Conservation (phyloP, 331 rosid genomes). For the Arachis monticola region DNA sequence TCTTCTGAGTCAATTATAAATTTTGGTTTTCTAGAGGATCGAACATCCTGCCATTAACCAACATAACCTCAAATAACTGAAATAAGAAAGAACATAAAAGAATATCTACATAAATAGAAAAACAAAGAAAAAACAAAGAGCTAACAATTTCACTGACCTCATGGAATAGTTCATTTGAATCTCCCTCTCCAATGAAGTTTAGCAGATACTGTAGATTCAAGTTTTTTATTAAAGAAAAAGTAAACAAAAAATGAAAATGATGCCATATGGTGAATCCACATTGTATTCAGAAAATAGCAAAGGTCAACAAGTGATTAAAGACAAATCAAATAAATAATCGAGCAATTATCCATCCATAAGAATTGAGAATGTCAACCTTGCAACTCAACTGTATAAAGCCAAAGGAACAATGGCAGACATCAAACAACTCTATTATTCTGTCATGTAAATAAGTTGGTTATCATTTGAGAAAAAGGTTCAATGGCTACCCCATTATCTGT, state of each 20-base stretch:
- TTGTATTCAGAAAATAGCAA: neutral
- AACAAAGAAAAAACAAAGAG: neutral
- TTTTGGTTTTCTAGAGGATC: conserved; percentile 29
- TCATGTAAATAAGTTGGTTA: neutral
- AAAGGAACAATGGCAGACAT: neutral
- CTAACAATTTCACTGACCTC: conserved; percentile 41
- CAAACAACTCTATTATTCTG: neutral
- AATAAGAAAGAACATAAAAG: conserved; percentile 7
- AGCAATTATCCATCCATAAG: neutral
- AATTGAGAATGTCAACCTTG: neutral
- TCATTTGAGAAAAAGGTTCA: neutral
- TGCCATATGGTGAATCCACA: conserved; percentile 4
- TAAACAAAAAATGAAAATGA: conserved; percentile 7
- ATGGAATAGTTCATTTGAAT: conserved; percentile 33
- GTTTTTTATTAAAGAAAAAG: neutral
- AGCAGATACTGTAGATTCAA: conserved; percentile 43
- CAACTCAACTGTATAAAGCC: neutral
- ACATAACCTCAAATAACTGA: conserved; percentile 29
- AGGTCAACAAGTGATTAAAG: neutral
- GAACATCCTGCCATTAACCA: conserved; percentile 49
- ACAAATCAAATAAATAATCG: conserved; percentile 5
- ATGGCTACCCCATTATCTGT: neutral
- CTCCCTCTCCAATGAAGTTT: conserved; percentile 36
- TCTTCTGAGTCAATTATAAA: conserved; percentile 41
- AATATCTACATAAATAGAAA: conserved; percentile 1